Conservation (phyloP, 2,329 filamentous ascomycete species). For the Escovopsis weberi region DNA sequence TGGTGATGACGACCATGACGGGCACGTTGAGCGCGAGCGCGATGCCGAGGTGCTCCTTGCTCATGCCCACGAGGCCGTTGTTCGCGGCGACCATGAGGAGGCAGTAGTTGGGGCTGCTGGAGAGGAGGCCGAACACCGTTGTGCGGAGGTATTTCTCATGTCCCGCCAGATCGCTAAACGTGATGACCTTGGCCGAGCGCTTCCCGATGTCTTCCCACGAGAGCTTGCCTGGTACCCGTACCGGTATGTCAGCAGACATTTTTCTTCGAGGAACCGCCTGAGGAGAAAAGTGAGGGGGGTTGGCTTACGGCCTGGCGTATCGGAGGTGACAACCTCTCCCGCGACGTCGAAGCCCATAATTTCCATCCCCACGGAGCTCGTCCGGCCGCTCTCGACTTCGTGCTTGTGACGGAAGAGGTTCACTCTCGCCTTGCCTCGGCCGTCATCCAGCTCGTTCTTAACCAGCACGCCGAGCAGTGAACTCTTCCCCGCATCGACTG, state of each 20-base stretch:
- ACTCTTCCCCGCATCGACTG: slow-evolving; percentile 90
- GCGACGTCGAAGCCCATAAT: slow-evolving; percentile 93
- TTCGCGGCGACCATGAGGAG: slow-evolving; percentile 97
- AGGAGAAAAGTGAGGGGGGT: background rate
- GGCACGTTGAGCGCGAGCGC: slow-evolving; percentile 89
- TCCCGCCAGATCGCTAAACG: slow-evolving; percentile 87
- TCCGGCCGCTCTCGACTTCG: slow-evolving; percentile 88
- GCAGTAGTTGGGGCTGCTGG: slow-evolving; percentile 93
- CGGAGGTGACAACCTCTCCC: slow-evolving; percentile 69
- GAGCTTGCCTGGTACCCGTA: slow-evolving; percentile 35
- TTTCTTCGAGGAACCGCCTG: too few species aligned
- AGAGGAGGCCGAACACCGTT: slow-evolving; percentile 88
- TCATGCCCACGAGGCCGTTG: slow-evolving; percentile 95
- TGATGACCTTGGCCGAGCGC: slow-evolving; percentile 89
- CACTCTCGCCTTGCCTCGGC: slow-evolving; percentile 80
- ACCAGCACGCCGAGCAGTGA: slow-evolving; percentile 92
- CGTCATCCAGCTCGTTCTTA: slow-evolving; percentile 90
- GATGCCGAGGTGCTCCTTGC: slow-evolving; percentile 92
- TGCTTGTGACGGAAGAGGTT: slow-evolving; percentile 97
- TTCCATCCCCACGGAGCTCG: slow-evolving; percentile 95
- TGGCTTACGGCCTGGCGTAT: slow-evolving; percentile 61
- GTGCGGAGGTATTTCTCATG: slow-evolving; percentile 93
- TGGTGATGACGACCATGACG: slow-evolving; percentile 95
- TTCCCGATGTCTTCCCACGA: slow-evolving; percentile 98
- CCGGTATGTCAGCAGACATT: background rate